Evolutionary conservation across 2,329 filamentous ascomycete genomes (phyloP).

Genomic region (Penicillium sp.): DNA sequence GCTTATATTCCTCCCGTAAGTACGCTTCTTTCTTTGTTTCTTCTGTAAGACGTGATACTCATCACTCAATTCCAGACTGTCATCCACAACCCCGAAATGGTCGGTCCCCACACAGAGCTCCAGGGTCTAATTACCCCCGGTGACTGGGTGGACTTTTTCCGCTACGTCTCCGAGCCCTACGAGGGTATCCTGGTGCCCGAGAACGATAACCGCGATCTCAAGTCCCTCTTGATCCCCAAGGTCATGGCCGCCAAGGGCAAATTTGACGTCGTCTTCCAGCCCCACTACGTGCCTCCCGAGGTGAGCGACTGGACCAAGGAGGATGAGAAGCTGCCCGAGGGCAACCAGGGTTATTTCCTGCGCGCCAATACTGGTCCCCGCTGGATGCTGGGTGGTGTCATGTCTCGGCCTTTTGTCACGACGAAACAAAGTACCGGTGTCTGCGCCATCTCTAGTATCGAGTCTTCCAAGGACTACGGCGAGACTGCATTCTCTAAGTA

Average conservation of each 20-base stretch:
- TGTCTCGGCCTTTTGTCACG: conserved; percentile 52
- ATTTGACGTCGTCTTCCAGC: conserved; percentile 60
- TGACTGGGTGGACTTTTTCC: conserved; percentile 65
- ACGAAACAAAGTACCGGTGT: conserved; percentile 53
- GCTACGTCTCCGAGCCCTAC: conserved; percentile 59
- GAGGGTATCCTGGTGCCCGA: conserved; percentile 56
- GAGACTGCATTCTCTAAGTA: conserved; percentile 41
- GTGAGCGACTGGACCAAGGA: conserved; percentile 34
- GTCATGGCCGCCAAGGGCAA: conserved; percentile 59
- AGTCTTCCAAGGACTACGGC: conserved; percentile 45
- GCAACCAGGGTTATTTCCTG: conserved; percentile 54
- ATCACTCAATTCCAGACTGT: conserved; percentile 42
- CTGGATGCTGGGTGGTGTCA: conserved; percentile 40
- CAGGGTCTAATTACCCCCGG: conserved; percentile 60
- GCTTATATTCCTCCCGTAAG: conserved; percentile 60
- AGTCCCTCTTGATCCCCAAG: conserved; percentile 57
- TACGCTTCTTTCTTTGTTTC: neutral
- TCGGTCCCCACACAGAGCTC: conserved; percentile 59
- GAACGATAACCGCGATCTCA: conserved; percentile 56
- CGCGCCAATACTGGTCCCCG: conserved; percentile 50
- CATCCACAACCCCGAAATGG: conserved; percentile 60
- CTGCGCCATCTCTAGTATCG: conserved; percentile 60
- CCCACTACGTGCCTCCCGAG: conserved; percentile 53
- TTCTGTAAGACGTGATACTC: neutral
- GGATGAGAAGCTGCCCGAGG: conserved; percentile 31